Conservation (phyloP, 2,329 filamentous ascomycete species). For the Cercospora zeae-maydis region DNA sequence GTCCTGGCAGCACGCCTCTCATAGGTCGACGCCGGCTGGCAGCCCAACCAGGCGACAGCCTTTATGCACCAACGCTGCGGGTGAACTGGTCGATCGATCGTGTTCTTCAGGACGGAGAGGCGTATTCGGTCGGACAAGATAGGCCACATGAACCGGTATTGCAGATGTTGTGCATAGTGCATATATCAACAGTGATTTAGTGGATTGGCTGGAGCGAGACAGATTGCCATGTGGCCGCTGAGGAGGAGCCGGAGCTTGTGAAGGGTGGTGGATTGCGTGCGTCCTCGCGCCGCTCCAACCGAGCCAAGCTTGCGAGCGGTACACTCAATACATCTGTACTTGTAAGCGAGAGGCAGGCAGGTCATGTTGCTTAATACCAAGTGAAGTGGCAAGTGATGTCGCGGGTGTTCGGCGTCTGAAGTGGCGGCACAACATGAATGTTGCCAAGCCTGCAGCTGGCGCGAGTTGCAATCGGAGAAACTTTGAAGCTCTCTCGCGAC, state of each 20-base stretch:
- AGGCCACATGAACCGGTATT: conserved; percentile 4
- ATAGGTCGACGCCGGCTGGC: conserved; percentile 13
- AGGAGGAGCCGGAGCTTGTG: not conserved
- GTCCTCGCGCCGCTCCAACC: not conserved
- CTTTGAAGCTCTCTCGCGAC: not conserved
- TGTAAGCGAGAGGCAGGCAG: not conserved
- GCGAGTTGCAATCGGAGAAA: not conserved
- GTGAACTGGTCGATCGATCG: not conserved
- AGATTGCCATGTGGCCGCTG: conserved; percentile 4
- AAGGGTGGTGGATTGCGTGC: not conserved
- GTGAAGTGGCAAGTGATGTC: not conserved
- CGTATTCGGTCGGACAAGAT: not conserved
- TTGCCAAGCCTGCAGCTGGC: not conserved
- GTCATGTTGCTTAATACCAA: not conserved
- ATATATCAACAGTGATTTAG: not conserved
- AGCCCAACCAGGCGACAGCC: conserved; percentile 10
- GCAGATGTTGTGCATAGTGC: conserved; percentile 9
- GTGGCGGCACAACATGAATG: not conserved
- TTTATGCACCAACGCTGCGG: not conserved
- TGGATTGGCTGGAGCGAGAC: conserved; percentile 5
- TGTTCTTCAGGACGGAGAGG: not conserved
- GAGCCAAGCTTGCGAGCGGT: not conserved
- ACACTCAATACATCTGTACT: not conserved
- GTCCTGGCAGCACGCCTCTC: conserved; percentile 8
- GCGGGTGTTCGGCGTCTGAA: not conserved